Base-by-base conservation (phyloP, 2,329 filamentous ascomycete species). In the Epichloe coenophiala region DNA sequence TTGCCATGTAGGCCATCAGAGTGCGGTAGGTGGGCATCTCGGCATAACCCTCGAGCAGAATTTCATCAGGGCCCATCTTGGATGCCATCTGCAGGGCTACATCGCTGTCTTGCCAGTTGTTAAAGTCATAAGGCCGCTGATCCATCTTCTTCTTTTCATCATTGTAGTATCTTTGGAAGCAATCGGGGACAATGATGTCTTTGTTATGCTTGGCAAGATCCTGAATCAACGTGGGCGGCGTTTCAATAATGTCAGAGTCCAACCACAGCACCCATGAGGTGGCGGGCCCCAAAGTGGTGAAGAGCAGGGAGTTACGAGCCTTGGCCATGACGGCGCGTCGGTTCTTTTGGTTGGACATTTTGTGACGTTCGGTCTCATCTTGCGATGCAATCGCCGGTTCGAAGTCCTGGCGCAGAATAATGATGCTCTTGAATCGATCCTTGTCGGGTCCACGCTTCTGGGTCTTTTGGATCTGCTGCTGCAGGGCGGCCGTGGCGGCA, bases 261-360 rank as follows among this genome's bases (percentile, higher is more conserved):
- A 98, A 76, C 93, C 93, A 98, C 23, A 98, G 75, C 36, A 98
- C 90, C 93, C 93, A 98, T 0, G 88, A 93, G 0, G 89, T 96
- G 12, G 81, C 78, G 1, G 90, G 90, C 2, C 91, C 90, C 9
- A 98, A 73, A 0, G 91, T 97, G 8, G 93, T 96, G 71, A 97
- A 98, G 31, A 98, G 78, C 8, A 98, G 77, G 49, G 87, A 94
- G 65, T 98, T 98, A 56, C 93, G 83, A 38, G 93, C 91, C 62
- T 88, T 86, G 61, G 88, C 84, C 93, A 98, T 97, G 54, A 88
- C 84, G 41, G 88, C 84, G 37, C 93, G 80, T 12, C 93, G 82
- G 6, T 74, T 75, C 68, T 94, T 95, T 65, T 98, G 93, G 62
- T 94, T 89, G 54, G 82, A 74, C 71, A 96, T 81, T 68, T 95